Evolutionary conservation across 208 protist genomes (phyloP).

Genomic region (Herpetomonas tarakana): DNA sequence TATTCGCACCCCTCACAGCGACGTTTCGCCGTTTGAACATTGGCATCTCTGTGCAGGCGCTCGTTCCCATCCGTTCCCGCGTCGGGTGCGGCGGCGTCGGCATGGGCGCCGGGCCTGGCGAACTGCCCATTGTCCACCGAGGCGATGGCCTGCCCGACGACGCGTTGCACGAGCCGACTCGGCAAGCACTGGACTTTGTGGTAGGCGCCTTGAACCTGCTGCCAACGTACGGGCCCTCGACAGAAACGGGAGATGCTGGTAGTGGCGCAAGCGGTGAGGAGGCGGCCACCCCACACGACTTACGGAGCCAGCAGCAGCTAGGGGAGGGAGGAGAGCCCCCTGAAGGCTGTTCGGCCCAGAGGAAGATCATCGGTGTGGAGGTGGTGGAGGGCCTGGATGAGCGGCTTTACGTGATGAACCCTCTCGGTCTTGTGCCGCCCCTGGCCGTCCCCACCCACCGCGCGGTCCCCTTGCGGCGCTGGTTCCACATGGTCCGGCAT

Average conservation of each 20-base stretch:
- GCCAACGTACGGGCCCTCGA: no score
- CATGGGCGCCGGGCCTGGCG: conserved; percentile 11
- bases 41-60: conserved; percentile 43
- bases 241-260: no score
- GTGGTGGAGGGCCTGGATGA: conserved; percentile 52
- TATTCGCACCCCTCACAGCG: conserved; percentile 48
- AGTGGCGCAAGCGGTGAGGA: no score
- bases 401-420: conserved; percentile 43
- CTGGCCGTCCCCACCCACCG: conserved; percentile 9
- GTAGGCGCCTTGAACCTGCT: not conserved
- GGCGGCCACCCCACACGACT: no score
- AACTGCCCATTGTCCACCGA: not conserved
- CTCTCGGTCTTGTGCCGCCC: conserved; percentile 39
- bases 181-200: not conserved
- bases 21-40: conserved; percentile 51
- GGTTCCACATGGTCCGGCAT: conserved; percentile 31
- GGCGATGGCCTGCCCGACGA: not conserved
- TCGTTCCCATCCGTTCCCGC: conserved; percentile 31
- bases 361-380: conserved; percentile 33
- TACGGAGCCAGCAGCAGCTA: no score
- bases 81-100: conserved; percentile 32
- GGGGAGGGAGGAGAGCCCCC: no score
- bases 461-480: conserved; percentile 35
- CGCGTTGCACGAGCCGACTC: not conserved
- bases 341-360: no score